These are phyloP conservation scores for Ehretia macrophylla DNA, from an alignment of 257 asterid species.

Conservation along the genomic window DNA sequence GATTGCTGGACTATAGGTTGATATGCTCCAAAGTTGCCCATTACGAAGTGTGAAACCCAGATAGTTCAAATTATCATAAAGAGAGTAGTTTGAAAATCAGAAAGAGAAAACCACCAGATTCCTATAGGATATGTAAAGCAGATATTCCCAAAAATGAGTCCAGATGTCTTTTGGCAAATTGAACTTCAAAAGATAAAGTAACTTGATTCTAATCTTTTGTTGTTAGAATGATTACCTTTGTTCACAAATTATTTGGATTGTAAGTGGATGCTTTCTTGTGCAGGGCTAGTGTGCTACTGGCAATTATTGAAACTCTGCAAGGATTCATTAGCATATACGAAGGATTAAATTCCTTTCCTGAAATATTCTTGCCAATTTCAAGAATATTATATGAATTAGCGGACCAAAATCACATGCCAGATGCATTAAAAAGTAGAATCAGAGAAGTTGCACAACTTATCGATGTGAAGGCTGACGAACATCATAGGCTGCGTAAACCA, in stretches of 20 bases:
- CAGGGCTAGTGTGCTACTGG: constrained; percentile 69
- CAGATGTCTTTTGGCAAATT: too few relatives aligned
- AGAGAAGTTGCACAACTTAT: constrained; percentile 37
- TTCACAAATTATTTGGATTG: background rate
- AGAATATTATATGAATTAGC: constrained; percentile 44
- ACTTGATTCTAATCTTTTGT: background rate
- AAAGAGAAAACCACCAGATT: too few relatives aligned
- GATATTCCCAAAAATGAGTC: too few relatives aligned
- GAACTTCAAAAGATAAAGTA: too few relatives aligned
- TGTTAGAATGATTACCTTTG: background rate
- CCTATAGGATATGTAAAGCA: too few relatives aligned
- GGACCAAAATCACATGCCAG: constrained; percentile 52
- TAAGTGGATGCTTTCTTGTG: constrained; percentile 5
- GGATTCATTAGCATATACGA: constrained; percentile 53
- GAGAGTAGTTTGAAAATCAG: too few relatives aligned
- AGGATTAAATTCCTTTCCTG: constrained; percentile 71
- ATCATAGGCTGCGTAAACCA: constrained; percentile 61
- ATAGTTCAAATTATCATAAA: too few relatives aligned
- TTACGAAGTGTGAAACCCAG: too few relatives aligned
- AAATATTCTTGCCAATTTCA: constrained; percentile 67
- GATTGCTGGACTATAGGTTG: too few relatives aligned
- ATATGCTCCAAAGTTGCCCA: too few relatives aligned
- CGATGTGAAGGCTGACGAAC: constrained; percentile 49
- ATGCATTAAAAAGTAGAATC: constrained; percentile 46
- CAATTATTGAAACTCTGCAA: constrained; percentile 56